A percentile compares a stretch with the other conserved stretches of the same genome.
Evolutionary conservation across 2,329 filamentous ascomycete genomes (phyloP).

Genomic region (Alternaria longipes): DNA sequence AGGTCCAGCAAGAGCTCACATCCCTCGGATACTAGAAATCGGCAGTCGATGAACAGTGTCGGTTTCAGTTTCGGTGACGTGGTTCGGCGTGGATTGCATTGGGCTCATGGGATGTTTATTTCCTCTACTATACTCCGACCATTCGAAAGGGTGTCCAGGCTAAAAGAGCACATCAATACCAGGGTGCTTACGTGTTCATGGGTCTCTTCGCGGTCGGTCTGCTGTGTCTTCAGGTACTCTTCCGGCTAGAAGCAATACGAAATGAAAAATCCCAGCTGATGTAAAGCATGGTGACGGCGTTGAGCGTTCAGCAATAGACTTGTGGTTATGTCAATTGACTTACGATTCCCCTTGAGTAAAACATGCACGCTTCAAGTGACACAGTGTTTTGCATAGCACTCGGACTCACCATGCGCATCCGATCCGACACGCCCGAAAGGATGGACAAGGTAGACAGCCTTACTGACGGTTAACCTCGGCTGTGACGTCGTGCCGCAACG

Average conservation of each 20-base stretch:
- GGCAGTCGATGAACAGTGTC: slow-evolving; percentile 45
- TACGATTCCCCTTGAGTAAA: slow-evolving; percentile 15
- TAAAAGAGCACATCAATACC: slow-evolving; percentile 50
- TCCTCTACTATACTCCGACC: slow-evolving; percentile 50
- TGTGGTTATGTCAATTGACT: slow-evolving; percentile 34
- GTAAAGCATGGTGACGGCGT: slow-evolving; percentile 47
- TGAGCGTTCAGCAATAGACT: slow-evolving; percentile 30
- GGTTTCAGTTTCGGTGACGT: slow-evolving; percentile 41
- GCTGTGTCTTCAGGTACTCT: slow-evolving; percentile 49
- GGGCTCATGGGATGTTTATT: slow-evolving; percentile 51
- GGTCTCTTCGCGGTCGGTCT: slow-evolving; percentile 51
- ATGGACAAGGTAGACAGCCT: slow-evolving; percentile 17
- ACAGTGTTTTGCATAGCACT: neutral
- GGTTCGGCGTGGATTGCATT: slow-evolving; percentile 51
- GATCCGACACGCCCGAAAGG: slow-evolving; percentile 14
- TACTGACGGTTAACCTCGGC: slow-evolving; percentile 42
- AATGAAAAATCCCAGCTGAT: slow-evolving; percentile 51
- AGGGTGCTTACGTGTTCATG: slow-evolving; percentile 51
- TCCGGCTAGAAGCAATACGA: slow-evolving; percentile 51
- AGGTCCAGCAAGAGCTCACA: slow-evolving; percentile 88
- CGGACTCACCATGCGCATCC: neutral
- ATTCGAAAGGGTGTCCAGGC: slow-evolving; percentile 50
- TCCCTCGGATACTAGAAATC: slow-evolving; percentile 84
- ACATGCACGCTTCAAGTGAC: neutral
- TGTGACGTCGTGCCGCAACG: slow-evolving; percentile 30